phyloP scores from a whole-genome alignment of 2,329 filamentous ascomycete genomes.

The Didymella keratinophila region DNA sequence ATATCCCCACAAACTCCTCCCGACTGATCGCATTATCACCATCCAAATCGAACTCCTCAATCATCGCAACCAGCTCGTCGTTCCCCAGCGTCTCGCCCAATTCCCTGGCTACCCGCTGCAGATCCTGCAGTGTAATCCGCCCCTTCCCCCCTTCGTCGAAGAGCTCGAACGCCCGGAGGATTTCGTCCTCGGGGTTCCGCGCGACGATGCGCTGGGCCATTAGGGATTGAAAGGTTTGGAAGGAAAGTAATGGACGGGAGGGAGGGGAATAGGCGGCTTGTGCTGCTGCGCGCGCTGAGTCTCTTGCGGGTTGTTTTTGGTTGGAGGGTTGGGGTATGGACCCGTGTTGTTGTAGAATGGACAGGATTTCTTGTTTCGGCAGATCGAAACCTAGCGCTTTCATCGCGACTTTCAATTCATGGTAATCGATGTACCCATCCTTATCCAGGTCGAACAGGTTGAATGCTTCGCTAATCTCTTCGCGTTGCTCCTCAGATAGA shows the following conservation, averaged over 20 bases:
- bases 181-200: constrained; percentile 89
- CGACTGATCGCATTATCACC: constrained; percentile 79
- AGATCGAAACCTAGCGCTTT: constrained; percentile 95
- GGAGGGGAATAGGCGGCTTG: constrained; percentile 33
- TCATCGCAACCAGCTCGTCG: constrained; percentile 92
- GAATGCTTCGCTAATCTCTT: constrained; percentile 97
- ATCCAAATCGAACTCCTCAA: constrained; percentile 96
- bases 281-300: constrained; percentile 22
- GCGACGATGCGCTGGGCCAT: constrained; percentile 80
- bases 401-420: constrained; percentile 96
- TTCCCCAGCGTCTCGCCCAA: constrained; percentile 92
- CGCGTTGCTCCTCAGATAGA: constrained; percentile 85
- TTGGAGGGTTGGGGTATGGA: constrained; percentile 13
- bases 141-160: constrained; percentile 95
- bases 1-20: constrained; percentile 73
- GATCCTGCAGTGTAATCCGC: constrained; percentile 85
- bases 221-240: constrained; percentile 75
- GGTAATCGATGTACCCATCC: constrained; percentile 92
- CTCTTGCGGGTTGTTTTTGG: constrained; percentile 22
- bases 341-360: constrained; percentile 82
- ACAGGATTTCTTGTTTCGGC: constrained; percentile 82
- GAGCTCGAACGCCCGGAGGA: constrained; percentile 86
- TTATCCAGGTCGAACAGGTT: constrained; percentile 96
- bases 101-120: constrained; percentile 86
- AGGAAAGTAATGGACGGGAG: constrained; percentile 72